Conservation (phyloP, 306 rosid genomes). For the Inga leiocalycina region DNA sequence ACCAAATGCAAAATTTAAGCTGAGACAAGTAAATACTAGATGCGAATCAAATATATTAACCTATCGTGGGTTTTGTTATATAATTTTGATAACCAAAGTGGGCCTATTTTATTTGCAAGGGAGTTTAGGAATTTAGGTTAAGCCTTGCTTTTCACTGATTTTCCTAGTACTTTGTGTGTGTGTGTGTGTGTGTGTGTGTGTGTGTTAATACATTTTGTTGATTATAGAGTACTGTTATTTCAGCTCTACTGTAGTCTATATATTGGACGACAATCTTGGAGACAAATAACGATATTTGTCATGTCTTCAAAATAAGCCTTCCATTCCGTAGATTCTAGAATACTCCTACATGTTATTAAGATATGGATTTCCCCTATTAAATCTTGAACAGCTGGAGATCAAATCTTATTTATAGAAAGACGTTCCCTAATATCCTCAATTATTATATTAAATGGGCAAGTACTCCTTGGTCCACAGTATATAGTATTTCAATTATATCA, state of each 20-base stretch:
- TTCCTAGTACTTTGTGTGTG: background rate
- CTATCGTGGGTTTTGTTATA: too few species aligned
- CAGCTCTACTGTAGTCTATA: background rate
- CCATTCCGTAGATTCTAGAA: background rate
- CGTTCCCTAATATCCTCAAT: background rate
- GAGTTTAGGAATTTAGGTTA: background rate
- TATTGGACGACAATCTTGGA: background rate
- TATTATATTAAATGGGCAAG: background rate
- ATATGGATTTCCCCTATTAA: background rate
- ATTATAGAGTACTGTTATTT: background rate
- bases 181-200: background rate
- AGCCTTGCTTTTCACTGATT: background rate
- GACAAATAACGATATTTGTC: background rate
- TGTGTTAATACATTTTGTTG: background rate
- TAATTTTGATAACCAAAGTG: background rate
- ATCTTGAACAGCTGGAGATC: slow-evolving; percentile 1
- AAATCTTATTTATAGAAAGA: background rate
- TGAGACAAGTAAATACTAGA: too few species aligned
- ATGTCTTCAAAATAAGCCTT: background rate
- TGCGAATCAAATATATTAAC: too few species aligned
- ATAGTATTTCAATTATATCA: too few species aligned
- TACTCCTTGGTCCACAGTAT: too few species aligned
- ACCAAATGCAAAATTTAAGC: too few species aligned
- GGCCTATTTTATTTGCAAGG: background rate
- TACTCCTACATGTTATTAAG: background rate